A percentile compares a stretch with the other conserved stretches of the same genome.
These are phyloP conservation scores for Nepenthes mirabilis DNA, from an alignment of 148 eudicot genomes.

Conservation along the genomic window DNA sequence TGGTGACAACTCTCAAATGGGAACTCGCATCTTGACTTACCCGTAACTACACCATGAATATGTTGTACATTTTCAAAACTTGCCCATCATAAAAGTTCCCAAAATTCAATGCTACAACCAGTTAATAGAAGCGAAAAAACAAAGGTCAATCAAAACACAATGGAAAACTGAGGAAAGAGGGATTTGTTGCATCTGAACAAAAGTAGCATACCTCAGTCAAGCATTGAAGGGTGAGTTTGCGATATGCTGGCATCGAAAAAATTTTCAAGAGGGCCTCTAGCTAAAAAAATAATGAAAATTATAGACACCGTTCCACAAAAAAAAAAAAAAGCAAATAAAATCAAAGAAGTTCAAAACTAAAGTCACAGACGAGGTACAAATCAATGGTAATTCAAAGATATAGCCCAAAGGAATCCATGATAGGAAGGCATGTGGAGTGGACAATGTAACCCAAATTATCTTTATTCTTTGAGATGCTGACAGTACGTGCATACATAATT, in stretches of 20 bases:
- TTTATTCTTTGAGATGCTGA: constrained; percentile 93
- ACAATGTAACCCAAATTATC: constrained; percentile 77
- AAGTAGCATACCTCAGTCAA: constrained; percentile 60
- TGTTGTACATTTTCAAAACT: constrained; percentile 63
- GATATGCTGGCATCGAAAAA: constrained; percentile 66
- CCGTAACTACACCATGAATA: constrained; percentile 88
- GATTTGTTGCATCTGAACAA: neutral
- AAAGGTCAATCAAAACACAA: neutral
- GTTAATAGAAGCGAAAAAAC: constrained; percentile 8
- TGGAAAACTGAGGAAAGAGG: neutral
- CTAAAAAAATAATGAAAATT: constrained; percentile 17
- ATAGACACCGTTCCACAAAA: too few species aligned
- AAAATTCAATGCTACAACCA: constrained; percentile 85
- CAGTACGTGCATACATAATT: constrained; percentile 87
- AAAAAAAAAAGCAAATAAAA: neutral
- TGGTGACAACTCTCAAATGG: too few species aligned
- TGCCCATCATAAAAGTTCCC: constrained; percentile 76
- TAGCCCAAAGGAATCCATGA: constrained; percentile 99
- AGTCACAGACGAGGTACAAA: constrained; percentile 15
- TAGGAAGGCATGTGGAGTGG: constrained; percentile 90
- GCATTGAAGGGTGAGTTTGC: constrained; percentile 91
- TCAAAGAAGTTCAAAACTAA: neutral
- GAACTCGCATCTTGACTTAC: constrained; percentile 12
- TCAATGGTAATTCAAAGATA: constrained; percentile 96
- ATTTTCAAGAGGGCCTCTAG: constrained; percentile 80